A percentile compares a stretch with the other conserved stretches of the same genome.
Conservation (phyloP, 306 rosid species). For the Rubus idaeus region DNA sequence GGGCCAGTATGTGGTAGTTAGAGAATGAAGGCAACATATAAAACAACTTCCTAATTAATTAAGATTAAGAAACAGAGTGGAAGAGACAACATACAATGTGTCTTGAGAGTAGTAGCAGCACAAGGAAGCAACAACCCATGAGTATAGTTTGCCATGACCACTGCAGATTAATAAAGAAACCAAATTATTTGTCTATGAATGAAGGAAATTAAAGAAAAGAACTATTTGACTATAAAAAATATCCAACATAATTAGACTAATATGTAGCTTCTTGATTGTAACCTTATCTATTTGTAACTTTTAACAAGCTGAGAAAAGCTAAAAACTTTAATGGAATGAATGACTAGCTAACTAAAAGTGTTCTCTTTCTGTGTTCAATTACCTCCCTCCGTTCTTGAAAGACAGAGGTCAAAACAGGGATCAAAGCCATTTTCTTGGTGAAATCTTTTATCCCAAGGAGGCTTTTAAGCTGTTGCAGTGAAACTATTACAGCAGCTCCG, state of each 20-base stretch:
- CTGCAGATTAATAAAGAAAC: slow-evolving; percentile 43
- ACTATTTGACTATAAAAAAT: too few relatives aligned
- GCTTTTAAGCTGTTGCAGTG: slow-evolving; percentile 85
- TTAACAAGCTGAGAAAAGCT: background rate
- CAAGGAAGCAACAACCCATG: slow-evolving; percentile 87
- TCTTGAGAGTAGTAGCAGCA: slow-evolving; percentile 67
- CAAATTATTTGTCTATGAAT: background rate
- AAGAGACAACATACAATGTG: slow-evolving; percentile 59
- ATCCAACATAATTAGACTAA: background rate
- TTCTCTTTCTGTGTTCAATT: background rate
- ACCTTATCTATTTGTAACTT: background rate
- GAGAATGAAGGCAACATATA: background rate
- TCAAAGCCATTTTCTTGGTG: slow-evolving; percentile 64
- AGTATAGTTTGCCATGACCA: slow-evolving; percentile 98
- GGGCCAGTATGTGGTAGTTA: background rate
- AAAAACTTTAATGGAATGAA: background rate
- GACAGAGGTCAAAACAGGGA: slow-evolving; percentile 82
- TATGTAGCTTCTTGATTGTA: background rate
- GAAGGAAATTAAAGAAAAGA: background rate
- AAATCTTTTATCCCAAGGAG: slow-evolving; percentile 88
- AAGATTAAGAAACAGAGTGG: background rate
- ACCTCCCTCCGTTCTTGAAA: slow-evolving; percentile 68
- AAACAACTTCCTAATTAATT: background rate
- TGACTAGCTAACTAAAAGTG: too few relatives aligned
- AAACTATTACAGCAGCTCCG: slow-evolving; percentile 91